A percentile compares a stretch with the other conserved stretches of the same genome.
Evolutionary conservation across 345 rosid species (phyloP).

Genomic region (Durio zibethinus): DNA sequence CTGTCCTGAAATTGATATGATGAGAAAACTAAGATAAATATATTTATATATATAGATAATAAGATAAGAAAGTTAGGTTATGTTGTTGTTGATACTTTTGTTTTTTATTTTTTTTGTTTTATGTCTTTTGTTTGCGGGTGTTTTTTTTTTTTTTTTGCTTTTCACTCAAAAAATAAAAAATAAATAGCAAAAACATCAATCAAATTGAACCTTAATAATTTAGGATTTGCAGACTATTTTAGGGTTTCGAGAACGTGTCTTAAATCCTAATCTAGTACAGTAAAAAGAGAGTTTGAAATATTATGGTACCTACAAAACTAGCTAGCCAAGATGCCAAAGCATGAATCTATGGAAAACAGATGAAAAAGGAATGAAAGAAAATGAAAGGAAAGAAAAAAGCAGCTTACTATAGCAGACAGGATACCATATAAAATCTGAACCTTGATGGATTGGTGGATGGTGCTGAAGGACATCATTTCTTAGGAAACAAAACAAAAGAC

Average conservation of each 20-base stretch:
- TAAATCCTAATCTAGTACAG: too few relatives aligned
- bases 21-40: background rate
- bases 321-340: background rate
- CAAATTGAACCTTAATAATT: background rate
- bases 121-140: too few relatives aligned
- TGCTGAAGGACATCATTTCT: background rate
- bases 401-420: background rate
- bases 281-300: background rate
- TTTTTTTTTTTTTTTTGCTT: too few relatives aligned
- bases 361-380: background rate
- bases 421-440: background rate
- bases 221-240: background rate
- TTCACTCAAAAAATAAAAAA: too few relatives aligned
- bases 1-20: background rate
- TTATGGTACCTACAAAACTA: background rate
- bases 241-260: too few relatives aligned
- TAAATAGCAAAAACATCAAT: too few relatives aligned
- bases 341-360: background rate
- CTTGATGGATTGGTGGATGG: conserved; percentile 8
- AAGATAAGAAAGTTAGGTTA: too few relatives aligned
- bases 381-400: background rate
- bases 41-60: background rate
- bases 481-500: conserved; percentile 2
- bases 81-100: too few relatives aligned
- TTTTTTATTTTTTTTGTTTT: too few relatives aligned